Base-by-base conservation (phyloP, 208 protist species). In the Leptomonas pyrrhocoris region DNA sequence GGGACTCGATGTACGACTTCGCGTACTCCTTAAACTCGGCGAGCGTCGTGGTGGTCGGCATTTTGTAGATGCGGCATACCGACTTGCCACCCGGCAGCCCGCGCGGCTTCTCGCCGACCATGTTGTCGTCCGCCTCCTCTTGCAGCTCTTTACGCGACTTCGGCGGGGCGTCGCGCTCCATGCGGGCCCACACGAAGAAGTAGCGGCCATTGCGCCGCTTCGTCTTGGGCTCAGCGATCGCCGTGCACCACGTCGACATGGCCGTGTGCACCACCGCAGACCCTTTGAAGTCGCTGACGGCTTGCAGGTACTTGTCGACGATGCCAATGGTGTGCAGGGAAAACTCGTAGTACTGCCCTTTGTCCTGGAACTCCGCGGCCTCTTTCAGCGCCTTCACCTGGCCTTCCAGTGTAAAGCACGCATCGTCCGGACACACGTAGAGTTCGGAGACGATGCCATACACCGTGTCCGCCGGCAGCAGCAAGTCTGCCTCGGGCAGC, bases 11-110 rank as follows among this genome's bases (percentile, higher is more conserved):
- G 70, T 86, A 96, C 0, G 54, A 62, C 60, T 77, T 78, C 23
- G 82, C 78, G 73, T 92, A 94, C 25, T 79, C 79, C 43, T 69
- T 74, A 64, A 96, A 94, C 25, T 89, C 79, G 30, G 79, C 48
- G 50, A 86, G 36, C 18, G 71, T 81, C 0, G 81, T 86, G 1
- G 54, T 46, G 4, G 79, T 60, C 12, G 89, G 81, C 89, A 94
- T 92, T 71, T 96, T 94, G 82, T 93, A 94, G 31, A 96, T 75
- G 28, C 87, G 81, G n/a, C 81, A 82, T 5, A 96, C 88, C 6
- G 91, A 50, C 68, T 73, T 80, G 18, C 72, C 77, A 13, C 21
- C 73, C 0, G 85, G 85, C 61, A 94, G 69, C 11, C 84, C 86
- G 13, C 71, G 68, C 48, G 78, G 79, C 61, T 79, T 82, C 63